Evolutionary conservation across 257 asterid genomes (phyloP).

Genomic region (Leonotis leonurus): DNA sequence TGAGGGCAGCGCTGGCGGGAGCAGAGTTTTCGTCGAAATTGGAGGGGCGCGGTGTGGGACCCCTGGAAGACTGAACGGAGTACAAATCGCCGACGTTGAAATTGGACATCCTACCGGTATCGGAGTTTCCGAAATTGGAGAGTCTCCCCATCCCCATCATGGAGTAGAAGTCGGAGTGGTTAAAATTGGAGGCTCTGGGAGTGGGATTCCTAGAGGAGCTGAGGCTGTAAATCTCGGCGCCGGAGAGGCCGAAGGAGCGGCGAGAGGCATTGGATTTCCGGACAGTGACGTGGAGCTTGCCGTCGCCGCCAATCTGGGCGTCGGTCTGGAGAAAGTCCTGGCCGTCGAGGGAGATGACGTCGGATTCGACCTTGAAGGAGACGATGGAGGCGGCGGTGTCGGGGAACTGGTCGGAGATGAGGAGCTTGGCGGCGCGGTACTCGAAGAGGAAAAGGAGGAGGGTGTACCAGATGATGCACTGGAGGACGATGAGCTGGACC

Average conservation of each 20-base stretch:
- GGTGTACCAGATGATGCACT: constrained; percentile 89
- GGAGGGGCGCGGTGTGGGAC: constrained; percentile 90
- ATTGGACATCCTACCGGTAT: constrained; percentile 64
- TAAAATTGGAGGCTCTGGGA: constrained; percentile 48
- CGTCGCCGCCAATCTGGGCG: constrained; percentile 81
- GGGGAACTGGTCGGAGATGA: constrained; percentile 79
- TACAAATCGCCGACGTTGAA: constrained; percentile 66
- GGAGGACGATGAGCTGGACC: constrained; percentile 86
- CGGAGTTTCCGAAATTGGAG: constrained; percentile 76
- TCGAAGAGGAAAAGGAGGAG: constrained; percentile 70
- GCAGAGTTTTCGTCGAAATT: constrained; percentile 81
- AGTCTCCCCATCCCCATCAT: constrained; percentile 76
- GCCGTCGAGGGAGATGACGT: constrained; percentile 87
- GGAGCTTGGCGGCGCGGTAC: constrained; percentile 76
- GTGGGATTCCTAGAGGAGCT: constrained; percentile 52
- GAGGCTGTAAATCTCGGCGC: constrained; percentile 51
- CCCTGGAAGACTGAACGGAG: constrained; percentile 82
- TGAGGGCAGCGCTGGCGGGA: constrained; percentile 41
- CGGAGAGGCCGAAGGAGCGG: constrained; percentile 55
- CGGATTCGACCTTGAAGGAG: constrained; percentile 84
- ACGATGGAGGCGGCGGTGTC: constrained; percentile 88
- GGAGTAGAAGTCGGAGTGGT: constrained; percentile 44
- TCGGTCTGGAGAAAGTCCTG: constrained; percentile 92
- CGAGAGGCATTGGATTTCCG: constrained; percentile 86
- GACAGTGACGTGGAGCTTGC: constrained; percentile 77